phyloP scores from a whole-genome alignment of 2,329 filamentous ascomycete genomes.

The Xylariaceae sp. region DNA sequence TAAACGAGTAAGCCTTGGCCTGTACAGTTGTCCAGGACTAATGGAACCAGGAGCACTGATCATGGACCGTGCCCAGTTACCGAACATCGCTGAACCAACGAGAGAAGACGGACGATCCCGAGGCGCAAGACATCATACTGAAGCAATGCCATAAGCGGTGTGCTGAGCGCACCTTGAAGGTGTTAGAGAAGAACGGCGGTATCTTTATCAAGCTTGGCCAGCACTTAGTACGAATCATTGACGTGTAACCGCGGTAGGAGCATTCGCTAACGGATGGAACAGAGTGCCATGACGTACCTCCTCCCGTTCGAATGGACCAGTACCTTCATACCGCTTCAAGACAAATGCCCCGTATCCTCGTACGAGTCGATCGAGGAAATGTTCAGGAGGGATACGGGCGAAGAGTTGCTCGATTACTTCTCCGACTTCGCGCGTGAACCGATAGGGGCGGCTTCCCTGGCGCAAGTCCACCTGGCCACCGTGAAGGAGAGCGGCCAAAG shows the following conservation, averaged over 20 bases:
- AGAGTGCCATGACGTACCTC: conserved; percentile 93
- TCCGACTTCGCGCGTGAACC: conserved; percentile 74
- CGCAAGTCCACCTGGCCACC: conserved; percentile 86
- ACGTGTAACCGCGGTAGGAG: background rate
- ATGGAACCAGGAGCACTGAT: conserved; percentile 8
- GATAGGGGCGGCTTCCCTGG: conserved; percentile 88
- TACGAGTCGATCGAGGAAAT: conserved; percentile 80
- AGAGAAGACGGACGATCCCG: conserved; percentile 55
- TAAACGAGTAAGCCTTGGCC: conserved; percentile 66
- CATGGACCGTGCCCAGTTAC: conserved; percentile 55
- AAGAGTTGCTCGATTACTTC: conserved; percentile 75
- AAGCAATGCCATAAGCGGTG: conserved; percentile 88
- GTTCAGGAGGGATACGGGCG: conserved; percentile 78
- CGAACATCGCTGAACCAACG: conserved; percentile 72
- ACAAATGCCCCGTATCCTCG: conserved; percentile 89
- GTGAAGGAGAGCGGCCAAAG: conserved; percentile 75
- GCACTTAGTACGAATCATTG: conserved; percentile 58
- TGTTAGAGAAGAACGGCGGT: conserved; percentile 91
- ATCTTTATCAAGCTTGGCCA: conserved; percentile 98
- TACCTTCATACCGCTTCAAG: conserved; percentile 93
- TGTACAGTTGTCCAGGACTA: background rate
- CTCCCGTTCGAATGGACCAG: conserved; percentile 88
- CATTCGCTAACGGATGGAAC: conserved; percentile 5
- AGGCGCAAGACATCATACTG: conserved; percentile 62
- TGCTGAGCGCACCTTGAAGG: conserved; percentile 76